Evolutionary conservation across 176 grass and related monocot genomes (phyloP), one percentile per base, ranked within the genome.

Genomic region (Neostapfia colusana): DNA sequence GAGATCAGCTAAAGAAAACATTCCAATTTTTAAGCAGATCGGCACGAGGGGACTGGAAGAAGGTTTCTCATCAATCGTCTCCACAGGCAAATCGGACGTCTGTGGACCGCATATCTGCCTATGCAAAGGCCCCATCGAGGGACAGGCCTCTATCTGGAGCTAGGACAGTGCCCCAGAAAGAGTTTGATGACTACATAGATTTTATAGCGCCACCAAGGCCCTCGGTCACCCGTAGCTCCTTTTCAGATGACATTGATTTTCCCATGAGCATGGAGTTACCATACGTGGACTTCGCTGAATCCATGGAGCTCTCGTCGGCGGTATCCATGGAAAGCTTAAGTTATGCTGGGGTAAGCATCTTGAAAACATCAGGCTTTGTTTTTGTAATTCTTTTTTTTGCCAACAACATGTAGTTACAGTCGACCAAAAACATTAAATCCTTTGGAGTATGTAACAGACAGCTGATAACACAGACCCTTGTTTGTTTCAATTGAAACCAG

Each of bases 231-330:
- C 90, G 76, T 38, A 85, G 85, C 60, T 89, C 82, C 26, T 87
- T 84, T 38, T 83, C 84, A 54, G 95, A 80, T 61, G 91, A 93
- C 7, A 57, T 89, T 50, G 94, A 92, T 84, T 63, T 94, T 21
- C 57, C 55, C 10, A 70, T 77, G 81, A 89, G 78, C 51, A 77
- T 85, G 81, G 91, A 91, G 41, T 81, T 85, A 31, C 82, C 60
- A 63, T 91, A 84, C n/a, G 81, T 83, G 82, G 89, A 93, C 80
- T 93, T 92, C 0, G 82, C 25, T 59, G 83, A 87, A 31, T 85
- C 81, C 28, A 26, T 89, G 27, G 91, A 98, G 44, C 82, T 83
- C 16, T 84, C 73, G 27, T 81, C 85, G 25, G 77, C 63, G 13
- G 70, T 60, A 65, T 91, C 91, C 14, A 78, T 83, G 45, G 86